phyloP scores from a whole-genome alignment of 2,329 filamentous ascomycete species.

The Aspergillus viridinutans region DNA sequence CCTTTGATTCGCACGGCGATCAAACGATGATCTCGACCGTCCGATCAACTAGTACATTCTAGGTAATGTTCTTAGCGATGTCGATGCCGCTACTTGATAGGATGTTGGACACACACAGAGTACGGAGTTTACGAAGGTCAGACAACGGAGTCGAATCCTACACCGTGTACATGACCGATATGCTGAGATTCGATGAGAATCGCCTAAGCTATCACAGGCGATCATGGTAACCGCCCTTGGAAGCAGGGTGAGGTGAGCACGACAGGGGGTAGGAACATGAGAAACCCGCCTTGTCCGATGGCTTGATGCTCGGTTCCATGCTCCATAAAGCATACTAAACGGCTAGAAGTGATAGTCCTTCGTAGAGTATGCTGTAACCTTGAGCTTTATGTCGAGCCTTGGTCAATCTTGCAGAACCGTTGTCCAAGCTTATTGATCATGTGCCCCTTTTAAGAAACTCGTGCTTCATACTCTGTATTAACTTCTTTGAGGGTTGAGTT shows the following conservation, averaged over 20 bases:
- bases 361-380: neutral
- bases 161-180: neutral
- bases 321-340: neutral
- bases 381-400: neutral
- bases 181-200: no score
- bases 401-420: neutral
- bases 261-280: neutral
- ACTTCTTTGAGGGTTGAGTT: neutral
- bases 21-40: slow-evolving; percentile 21
- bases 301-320: no score
- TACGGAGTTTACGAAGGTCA: neutral
- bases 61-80: slow-evolving; percentile 2
- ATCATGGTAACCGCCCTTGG: neutral
- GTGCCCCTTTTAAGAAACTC: neutral
- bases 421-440: neutral
- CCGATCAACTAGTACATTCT: slow-evolving; percentile 7
- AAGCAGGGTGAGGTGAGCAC: neutral
- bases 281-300: neutral
- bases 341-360: neutral
- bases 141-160: neutral
- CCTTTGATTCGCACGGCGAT: slow-evolving; percentile 19
- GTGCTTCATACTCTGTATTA: neutral
- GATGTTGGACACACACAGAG: neutral
- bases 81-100: slow-evolving; percentile 7
- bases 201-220: neutral